phyloP scores from a whole-genome alignment of 768 basidiomycete genomes.

The button mushroom (Agaricus bisporus) region DNA sequence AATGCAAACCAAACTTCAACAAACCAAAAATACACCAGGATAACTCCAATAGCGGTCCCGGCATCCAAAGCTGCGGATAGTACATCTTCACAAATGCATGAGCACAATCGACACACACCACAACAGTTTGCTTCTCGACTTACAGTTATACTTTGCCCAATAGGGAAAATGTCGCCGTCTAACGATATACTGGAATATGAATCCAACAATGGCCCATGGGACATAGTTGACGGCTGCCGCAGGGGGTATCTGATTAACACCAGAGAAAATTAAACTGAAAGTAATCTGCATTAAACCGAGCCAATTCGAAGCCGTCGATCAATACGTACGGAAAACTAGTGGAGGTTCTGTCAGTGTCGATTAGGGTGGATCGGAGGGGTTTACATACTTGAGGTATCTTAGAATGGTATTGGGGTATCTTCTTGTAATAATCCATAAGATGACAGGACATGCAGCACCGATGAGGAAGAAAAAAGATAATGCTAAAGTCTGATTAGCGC shows the following conservation, averaged over 20 bases:
- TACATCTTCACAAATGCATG: constrained; percentile 42
- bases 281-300: not conserved
- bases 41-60: constrained; percentile 59
- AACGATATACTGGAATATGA: constrained; percentile 72
- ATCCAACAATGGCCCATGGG: constrained; percentile 69
- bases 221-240: constrained; percentile 84
- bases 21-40: constrained; percentile 66
- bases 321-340: constrained; percentile 41
- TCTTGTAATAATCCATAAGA: constrained; percentile 57
- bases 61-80: constrained; percentile 72
- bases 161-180: constrained; percentile 61
- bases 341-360: constrained; percentile 2
- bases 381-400: constrained; percentile 61
- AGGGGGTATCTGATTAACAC: constrained; percentile 67
- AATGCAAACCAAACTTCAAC: constrained; percentile 16
- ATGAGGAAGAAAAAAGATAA: constrained; percentile 69
- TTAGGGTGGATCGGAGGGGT: not conserved
- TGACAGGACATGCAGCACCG: constrained; percentile 59
- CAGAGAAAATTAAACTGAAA: constrained; percentile 60
- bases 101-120: not conserved
- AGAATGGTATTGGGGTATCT: constrained; percentile 56
- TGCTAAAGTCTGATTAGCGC: constrained; percentile 22
- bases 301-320: not conserved
- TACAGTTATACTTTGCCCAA: constrained; percentile 80
- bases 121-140: constrained; percentile 10